Evolutionary conservation across 306 rosid genomes (phyloP).

Genomic region (Myrica gale): DNA sequence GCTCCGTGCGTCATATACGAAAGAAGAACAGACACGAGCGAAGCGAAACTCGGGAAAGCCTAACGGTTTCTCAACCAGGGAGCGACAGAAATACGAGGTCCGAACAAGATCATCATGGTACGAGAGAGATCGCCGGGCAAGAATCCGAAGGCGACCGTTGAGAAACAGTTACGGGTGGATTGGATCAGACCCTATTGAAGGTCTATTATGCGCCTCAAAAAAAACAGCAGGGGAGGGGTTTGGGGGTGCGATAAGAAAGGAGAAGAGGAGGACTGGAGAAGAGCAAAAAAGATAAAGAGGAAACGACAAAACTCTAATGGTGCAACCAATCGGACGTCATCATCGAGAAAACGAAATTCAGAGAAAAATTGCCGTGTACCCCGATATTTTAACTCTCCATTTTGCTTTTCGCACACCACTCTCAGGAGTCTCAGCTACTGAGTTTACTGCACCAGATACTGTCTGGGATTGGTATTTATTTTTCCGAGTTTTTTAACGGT

Average conservation of each 20-base stretch:
- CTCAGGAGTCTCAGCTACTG: too few species aligned
- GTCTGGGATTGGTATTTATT: neutral
- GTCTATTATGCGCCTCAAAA: slow-evolving; percentile 20
- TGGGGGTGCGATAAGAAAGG: neutral
- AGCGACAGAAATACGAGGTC: neutral
- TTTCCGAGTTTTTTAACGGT: neutral
- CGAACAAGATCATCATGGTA: slow-evolving; percentile 15
- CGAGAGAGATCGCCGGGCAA: neutral
- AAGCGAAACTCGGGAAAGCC: neutral
- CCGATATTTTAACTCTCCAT: neutral
- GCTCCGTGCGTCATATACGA: neutral
- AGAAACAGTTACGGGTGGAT: neutral
- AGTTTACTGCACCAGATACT: slow-evolving; percentile 3
- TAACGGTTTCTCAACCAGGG: neutral
- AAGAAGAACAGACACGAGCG: neutral
- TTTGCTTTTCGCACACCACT: neutral
- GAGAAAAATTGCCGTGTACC: too few species aligned
- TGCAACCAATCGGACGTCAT: slow-evolving; percentile 11
- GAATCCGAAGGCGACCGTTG: slow-evolving; percentile 26
- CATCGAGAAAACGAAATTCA: slow-evolving; percentile 1
- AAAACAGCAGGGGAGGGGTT: neutral
- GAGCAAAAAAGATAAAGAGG: neutral
- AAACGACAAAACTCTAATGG: slow-evolving; percentile 16
- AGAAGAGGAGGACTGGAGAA: neutral
- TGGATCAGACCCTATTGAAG: slow-evolving; percentile 27